Evolutionary conservation across 139 green algal genomes (phyloP).

Genomic region (Pleodorina starrii): DNA sequence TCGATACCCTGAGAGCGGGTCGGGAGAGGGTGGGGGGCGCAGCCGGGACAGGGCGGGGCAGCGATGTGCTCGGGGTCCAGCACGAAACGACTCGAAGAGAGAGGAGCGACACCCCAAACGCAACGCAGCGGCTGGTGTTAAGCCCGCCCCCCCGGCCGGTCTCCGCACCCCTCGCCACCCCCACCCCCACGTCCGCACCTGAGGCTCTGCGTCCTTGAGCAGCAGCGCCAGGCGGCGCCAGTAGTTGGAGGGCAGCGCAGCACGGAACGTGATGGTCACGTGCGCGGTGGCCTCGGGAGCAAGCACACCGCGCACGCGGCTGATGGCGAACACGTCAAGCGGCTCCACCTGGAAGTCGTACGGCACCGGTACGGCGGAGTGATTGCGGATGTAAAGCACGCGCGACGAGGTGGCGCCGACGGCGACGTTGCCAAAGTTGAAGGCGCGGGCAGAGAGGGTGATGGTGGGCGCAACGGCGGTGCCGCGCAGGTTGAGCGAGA

Average conservation of each 20-base stretch:
- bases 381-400: conserved; percentile 79
- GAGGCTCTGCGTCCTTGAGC: conserved; percentile 64
- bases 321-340: conserved; percentile 69
- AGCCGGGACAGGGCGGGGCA: too few relatives aligned
- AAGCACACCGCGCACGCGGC: conserved; percentile 59
- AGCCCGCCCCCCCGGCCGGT: too few relatives aligned
- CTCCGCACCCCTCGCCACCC: too few relatives aligned
- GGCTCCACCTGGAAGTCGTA: conserved; percentile 72
- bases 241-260: conserved; percentile 67
- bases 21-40: too few relatives aligned
- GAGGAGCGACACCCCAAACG: too few relatives aligned
- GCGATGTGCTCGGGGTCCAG: too few relatives aligned
- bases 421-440: conserved; percentile 77
- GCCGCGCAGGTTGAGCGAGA: conserved; percentile 63
- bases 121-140: too few relatives aligned
- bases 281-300: conserved; percentile 56
- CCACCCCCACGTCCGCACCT: too few relatives aligned
- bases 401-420: conserved; percentile 46
- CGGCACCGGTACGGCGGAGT: conserved; percentile 58
- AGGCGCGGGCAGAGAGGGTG: conserved; percentile 57
- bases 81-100: too few relatives aligned
- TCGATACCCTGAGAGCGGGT: conserved; percentile 69
- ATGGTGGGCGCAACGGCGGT: conserved; percentile 65
- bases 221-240: conserved; percentile 73
- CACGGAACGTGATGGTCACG: conserved; percentile 70